A percentile compares a stretch with the other conserved stretches of the same genome.
Evolutionary conservation across 2,329 filamentous ascomycete species (phyloP).

Genomic region (Xylaria sp.): DNA sequence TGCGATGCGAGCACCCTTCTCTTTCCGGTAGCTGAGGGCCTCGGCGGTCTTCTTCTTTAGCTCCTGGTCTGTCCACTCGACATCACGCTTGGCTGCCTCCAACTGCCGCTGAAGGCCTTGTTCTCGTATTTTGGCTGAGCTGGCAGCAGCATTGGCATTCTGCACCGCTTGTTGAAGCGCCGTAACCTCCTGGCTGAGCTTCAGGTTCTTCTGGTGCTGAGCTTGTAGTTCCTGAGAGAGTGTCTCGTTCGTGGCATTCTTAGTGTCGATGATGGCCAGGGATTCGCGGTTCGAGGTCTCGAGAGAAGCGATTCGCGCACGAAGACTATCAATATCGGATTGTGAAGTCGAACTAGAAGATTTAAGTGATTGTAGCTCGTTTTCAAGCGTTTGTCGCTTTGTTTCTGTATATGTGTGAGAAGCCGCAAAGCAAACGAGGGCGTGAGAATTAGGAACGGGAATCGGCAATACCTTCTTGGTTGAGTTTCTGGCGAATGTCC

Average conservation of each 20-base stretch:
- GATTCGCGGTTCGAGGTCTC: conserved; percentile 94
- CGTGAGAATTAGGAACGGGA: background rate
- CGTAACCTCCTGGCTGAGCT: conserved; percentile 84
- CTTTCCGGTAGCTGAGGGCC: conserved; percentile 89
- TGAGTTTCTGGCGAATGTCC: conserved; percentile 81
- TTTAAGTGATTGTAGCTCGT: conserved; percentile 81
- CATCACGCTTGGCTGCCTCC: conserved; percentile 86
- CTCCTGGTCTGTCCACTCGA: conserved; percentile 92
- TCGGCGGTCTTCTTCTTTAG: conserved; percentile 90
- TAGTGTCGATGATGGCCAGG: conserved; percentile 86
- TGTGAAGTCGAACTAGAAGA: conserved; percentile 78
- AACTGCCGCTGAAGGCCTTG: conserved; percentile 91
- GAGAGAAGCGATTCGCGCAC: conserved; percentile 84
- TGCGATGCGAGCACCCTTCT: conserved; percentile 89
- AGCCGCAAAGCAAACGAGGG: conserved; percentile 5
- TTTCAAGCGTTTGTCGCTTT: conserved; percentile 77
- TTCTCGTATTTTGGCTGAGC: conserved; percentile 87
- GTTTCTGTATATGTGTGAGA: conserved; percentile 68
- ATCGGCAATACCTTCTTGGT: conserved; percentile 75
- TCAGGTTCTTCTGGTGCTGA: conserved; percentile 88
- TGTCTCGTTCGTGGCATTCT: conserved; percentile 85
- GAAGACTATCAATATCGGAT: conserved; percentile 78
- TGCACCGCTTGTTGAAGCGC: conserved; percentile 85
- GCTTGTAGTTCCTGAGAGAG: conserved; percentile 86
- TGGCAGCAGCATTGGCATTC: conserved; percentile 79